Base-by-base conservation (phyloP, 352 stramenopile species). In the Aphanomyces cochlioides region DNA sequence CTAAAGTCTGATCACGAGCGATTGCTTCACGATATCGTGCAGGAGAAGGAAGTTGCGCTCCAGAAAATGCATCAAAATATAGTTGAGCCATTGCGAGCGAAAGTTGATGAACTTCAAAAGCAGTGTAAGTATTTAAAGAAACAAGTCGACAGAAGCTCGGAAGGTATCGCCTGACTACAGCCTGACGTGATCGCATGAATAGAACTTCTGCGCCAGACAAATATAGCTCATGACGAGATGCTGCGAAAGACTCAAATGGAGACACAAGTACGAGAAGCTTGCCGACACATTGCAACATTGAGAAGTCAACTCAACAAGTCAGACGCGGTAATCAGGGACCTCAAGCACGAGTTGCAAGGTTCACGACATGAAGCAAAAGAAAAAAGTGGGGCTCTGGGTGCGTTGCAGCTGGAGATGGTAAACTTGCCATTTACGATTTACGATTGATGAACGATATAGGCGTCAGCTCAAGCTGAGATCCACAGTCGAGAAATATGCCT, bases 281-380 rank as follows among this genome's bases (percentile, higher is more conserved):
- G 47, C n/a, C 45, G 64, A 19, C 64, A 70, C 38, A 50, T 70
- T n/a, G 15, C 56, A n/a, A 70, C 47, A 19, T 34, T 70, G 64
- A 17, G 54, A 63, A 70, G 54, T 21, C 64, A 70, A 5, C 13
- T 63, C 15, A 70, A 70, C 2, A 45, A 54, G 5, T 15, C 64
- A 12, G 28, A n/a, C 15, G 64, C 19, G 8, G 37, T n/a, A 17
- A n/a, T 70, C 8, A 21, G 12, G 3, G 64, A 70, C n/a, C 28
- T n/a, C 12, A 70, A 70, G 21, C 21, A 47, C n/a, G 40, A 63
- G 8, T 15, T n/a, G 7, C 12, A n/a, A 28, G n/a, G 7, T 7
- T 5, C 36, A 43, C 37, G 34, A 47, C 47, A 54, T 6, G n/a
- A 61, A 12, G 17, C n/a, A 13, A 34, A 7, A 21, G 6, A 47